A percentile compares a stretch with the other conserved stretches of the same genome.
Evolutionary conservation across 139 green algal species (phyloP).

Genomic region (Volvox africanus): DNA sequence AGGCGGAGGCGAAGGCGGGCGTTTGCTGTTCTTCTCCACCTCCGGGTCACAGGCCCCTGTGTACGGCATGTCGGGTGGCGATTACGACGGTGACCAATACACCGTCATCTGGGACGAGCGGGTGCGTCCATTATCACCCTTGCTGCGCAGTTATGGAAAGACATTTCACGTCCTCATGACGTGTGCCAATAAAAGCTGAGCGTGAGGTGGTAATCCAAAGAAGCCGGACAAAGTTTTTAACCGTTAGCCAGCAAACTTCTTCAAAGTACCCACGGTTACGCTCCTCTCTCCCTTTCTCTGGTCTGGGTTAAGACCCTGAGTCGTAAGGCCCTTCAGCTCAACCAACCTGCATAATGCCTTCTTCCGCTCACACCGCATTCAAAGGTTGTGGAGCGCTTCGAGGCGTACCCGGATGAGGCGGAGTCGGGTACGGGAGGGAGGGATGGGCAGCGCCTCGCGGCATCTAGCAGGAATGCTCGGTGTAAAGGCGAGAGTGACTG

Average conservation of each 20-base stretch:
- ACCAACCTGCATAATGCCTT: neutral
- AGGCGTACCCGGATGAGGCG: neutral
- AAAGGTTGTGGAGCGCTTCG: constrained; percentile 9
- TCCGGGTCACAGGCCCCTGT: neutral
- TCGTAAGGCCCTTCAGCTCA: neutral
- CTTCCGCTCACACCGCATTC: neutral
- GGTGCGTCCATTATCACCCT: neutral
- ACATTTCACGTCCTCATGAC: too few species aligned
- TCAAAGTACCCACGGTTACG: too few species aligned
- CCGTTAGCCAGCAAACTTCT: too few species aligned
- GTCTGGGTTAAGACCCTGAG: too few species aligned
- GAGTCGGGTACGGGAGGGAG: neutral
- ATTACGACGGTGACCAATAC: constrained; percentile 32
- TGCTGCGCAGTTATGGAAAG: too few species aligned
- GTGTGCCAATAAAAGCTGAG: too few species aligned
- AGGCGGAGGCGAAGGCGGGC: neutral
- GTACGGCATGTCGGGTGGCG: neutral
- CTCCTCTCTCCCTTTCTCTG: too few species aligned
- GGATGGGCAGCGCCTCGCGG: neutral
- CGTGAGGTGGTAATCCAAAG: too few species aligned
- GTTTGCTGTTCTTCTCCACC: constrained; percentile 5
- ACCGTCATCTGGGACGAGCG: constrained; percentile 24
- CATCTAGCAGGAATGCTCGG: too few species aligned
- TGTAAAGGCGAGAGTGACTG: neutral
- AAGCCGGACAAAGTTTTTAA: too few species aligned